Percentiles rank a stretch among this genome's conserved stretches.
These are phyloP conservation scores for Echeveria elegans DNA, from an alignment of 164 flowering plant species.

Conservation along the genomic window DNA sequence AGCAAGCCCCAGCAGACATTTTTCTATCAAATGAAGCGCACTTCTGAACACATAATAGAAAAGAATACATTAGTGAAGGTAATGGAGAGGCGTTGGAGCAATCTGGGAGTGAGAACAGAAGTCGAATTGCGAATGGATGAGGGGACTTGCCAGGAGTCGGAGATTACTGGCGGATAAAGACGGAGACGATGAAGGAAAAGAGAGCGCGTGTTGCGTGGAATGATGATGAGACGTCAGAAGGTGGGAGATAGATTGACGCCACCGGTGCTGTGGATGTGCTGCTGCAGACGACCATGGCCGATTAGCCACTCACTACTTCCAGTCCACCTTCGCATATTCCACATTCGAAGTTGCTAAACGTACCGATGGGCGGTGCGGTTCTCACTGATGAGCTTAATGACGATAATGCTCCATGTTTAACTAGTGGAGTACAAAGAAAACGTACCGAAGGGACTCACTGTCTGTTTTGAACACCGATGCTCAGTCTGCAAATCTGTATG, in stretches of 20 bases:
- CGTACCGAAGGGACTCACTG: too few species aligned
- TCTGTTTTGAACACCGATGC: too few species aligned
- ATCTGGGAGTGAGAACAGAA: background rate
- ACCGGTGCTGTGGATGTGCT: background rate
- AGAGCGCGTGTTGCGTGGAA: background rate
- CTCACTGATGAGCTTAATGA: too few species aligned
- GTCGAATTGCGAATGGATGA: background rate
- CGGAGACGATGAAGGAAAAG: too few species aligned
- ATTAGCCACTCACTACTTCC: background rate
- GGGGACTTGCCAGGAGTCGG: background rate
- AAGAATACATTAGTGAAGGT: background rate
- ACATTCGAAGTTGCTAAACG: background rate
- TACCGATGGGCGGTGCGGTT: too few species aligned
- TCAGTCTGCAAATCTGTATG: too few species aligned
- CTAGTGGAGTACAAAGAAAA: too few species aligned
- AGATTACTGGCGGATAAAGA: background rate
- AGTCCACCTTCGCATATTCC: background rate
- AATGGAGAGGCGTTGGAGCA: background rate
- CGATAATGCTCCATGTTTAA: too few species aligned
- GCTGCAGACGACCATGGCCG: background rate
- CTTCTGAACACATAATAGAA: background rate
- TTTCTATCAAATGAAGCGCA: background rate
- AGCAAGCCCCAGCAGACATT: background rate
- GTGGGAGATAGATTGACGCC: too few species aligned
- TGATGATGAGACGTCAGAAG: background rate